Evolutionary conservation across 257 asterid genomes (phyloP).

Genomic region (Euphrasia confusa): DNA sequence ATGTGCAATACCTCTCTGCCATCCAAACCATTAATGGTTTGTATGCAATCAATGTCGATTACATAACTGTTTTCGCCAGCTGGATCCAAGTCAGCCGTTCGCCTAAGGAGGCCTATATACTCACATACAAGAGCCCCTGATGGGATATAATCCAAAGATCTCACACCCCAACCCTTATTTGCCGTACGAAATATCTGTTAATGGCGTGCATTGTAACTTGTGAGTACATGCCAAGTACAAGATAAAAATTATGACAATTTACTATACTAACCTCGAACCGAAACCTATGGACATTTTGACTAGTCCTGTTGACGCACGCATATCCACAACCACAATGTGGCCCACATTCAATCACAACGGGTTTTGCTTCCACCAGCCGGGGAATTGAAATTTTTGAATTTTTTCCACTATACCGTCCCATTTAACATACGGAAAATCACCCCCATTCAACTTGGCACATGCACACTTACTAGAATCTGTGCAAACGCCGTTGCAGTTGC

Average conservation of each 20-base stretch:
- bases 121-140: constrained; percentile 83
- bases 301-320: constrained; percentile 57
- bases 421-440: constrained; percentile 74
- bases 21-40: constrained; percentile 80
- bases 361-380: constrained; percentile 67
- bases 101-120: constrained; percentile 62
- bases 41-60: constrained; percentile 82
- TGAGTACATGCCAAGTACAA: not conserved
- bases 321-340: constrained; percentile 77
- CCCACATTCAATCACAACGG: constrained; percentile 81
- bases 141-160: constrained; percentile 86
- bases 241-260: not conserved
- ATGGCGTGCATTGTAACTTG: constrained; percentile 4
- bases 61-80: constrained; percentile 60
- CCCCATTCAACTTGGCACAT: constrained; percentile 81
- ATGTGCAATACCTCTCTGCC: constrained; percentile 65
- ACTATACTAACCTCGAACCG: constrained; percentile 59
- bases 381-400: not conserved
- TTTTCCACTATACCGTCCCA: constrained; percentile 33
- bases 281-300: constrained; percentile 48
- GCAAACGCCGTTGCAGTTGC: constrained; percentile 62
- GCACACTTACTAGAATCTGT: constrained; percentile 57
- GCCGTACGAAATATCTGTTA: constrained; percentile 76
- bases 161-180: constrained; percentile 87
- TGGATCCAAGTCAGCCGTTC: constrained; percentile 48